These are phyloP conservation scores for Phaseolus lunatus DNA, from an alignment of 306 rosid species.

Conservation along the genomic window DNA sequence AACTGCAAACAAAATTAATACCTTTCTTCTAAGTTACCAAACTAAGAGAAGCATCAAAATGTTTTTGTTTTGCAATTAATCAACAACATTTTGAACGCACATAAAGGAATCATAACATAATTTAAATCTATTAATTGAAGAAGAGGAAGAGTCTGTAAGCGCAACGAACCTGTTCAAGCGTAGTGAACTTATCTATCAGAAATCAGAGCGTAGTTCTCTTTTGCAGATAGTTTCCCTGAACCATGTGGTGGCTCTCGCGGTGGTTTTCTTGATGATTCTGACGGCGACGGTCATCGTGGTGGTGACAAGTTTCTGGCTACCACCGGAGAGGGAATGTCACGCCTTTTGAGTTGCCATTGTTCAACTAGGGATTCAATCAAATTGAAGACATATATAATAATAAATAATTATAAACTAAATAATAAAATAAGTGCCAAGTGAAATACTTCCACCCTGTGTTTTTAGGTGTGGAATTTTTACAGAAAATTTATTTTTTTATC, in stretches of 20 bases:
- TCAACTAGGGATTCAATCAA: conserved; percentile 14
- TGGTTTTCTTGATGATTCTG: not conserved
- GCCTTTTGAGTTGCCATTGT: conserved; percentile 43
- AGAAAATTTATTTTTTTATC: too few relatives aligned
- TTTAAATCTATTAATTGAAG: not conserved
- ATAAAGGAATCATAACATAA: not conserved
- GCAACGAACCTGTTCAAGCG: conserved; percentile 39
- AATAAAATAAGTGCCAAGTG: too few relatives aligned
- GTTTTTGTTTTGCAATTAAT: not conserved
- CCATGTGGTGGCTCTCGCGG: too few relatives aligned
- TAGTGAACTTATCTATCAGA: conserved; percentile 44
- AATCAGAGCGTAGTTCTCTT: conserved; percentile 45
- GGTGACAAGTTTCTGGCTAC: not conserved
- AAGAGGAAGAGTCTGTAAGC: too few relatives aligned
- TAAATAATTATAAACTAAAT: too few relatives aligned
- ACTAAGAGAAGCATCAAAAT: too few relatives aligned
- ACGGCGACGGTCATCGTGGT: not conserved
- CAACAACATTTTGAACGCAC: not conserved
- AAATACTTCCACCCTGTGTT: too few relatives aligned
- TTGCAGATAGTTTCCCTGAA: not conserved
- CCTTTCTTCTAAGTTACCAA: too few relatives aligned
- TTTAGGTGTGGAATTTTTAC: too few relatives aligned
- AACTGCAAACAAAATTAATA: too few relatives aligned
- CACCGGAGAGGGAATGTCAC: not conserved
- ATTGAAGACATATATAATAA: not conserved